These are phyloP conservation scores for Candida loeiensis DNA, from an alignment of 805 yeast genomes.

Conservation along the genomic window DNA sequence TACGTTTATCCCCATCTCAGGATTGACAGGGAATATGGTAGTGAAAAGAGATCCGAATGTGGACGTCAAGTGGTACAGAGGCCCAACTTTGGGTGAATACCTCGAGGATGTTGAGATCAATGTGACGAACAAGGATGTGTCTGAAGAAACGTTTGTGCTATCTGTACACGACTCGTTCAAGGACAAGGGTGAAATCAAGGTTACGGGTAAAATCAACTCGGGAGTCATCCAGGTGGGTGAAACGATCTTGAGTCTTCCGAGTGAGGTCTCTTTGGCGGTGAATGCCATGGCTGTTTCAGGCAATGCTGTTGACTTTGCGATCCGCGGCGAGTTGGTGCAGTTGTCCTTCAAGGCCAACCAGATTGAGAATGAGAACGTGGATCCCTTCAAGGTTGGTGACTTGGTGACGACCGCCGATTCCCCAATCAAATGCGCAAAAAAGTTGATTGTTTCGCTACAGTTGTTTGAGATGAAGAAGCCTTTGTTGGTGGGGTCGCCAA, in stretches of 20 bases:
- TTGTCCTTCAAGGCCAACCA: conserved; percentile 44
- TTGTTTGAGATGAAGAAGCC: conserved; percentile 57
- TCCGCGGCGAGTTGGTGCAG: conserved; percentile 61
- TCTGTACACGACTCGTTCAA: conserved; percentile 62
- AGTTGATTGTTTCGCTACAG: conserved; percentile 26
- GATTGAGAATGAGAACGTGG: conserved; percentile 47
- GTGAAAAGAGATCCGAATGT: conserved; percentile 36
- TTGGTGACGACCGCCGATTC: conserved; percentile 30
- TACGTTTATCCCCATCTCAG: conserved; percentile 64
- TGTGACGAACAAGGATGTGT: conserved; percentile 11
- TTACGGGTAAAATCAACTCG: conserved; percentile 63
- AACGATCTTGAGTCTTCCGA: conserved; percentile 54
- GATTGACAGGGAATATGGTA: conserved; percentile 65
- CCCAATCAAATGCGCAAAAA: conserved; percentile 24
- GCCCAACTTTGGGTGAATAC: conserved; percentile 40
- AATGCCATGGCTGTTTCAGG: conserved; percentile 35
- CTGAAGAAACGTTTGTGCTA: conserved; percentile 47
- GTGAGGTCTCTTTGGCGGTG: conserved; percentile 41
- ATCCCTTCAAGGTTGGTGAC: conserved; percentile 63
- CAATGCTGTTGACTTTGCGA: conserved; percentile 45
- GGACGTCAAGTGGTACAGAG: conserved; percentile 46
- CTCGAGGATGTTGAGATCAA: conserved; percentile 33
- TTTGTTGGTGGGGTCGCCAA: conserved; percentile 72
- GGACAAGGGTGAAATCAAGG: conserved; percentile 43
- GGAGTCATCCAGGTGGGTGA: conserved; percentile 76